Evolutionary conservation across 768 basidiomycete genomes (phyloP), one percentile per base, ranked within the genome.

Genomic region (Tulasnella sp.): DNA sequence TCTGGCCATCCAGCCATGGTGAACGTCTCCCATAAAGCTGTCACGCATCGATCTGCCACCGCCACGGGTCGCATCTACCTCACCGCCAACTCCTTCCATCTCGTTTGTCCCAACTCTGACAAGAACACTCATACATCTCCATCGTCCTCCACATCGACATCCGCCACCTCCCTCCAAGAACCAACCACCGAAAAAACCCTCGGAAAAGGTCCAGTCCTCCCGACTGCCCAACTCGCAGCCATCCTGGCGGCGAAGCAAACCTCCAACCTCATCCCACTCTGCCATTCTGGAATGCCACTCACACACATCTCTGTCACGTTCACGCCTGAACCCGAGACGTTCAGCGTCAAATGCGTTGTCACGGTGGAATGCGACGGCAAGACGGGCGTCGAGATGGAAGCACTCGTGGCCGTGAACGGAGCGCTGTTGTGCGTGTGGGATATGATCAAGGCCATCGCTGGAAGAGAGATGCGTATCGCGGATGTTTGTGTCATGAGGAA

Each of bases 371-470:
- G 84, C 63, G 79, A 83, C 68, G 86, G 87, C 12, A 83, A 82
- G 69, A 90, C 90, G 12, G 87, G 92, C 3, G 87, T 92, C 19
- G 89, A 92, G 73, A 92, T 97, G 86, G 93, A 96, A 71, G 92
- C 91, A 22, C 68, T 93, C 58, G 87, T 84, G n/a, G 84, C 84
- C 22, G 91, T 89, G 8, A 82, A 82, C 1, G 74, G 87, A 29
- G 83, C 83, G 4, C 75, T 88, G 30, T 73, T 93, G 55, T 89
- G 88, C 1, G 82, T 92, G 12, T 94, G 90, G 87, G 90, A 92
- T 67, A 92, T 94, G 91, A 77, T 92, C 29, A 92, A 93, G 71
- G 85, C 85, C 3, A 83, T 90, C 1, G 89, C 87, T 0, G 92
- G 89, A n/a, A 78, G 79, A 67, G 85, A 88, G 59, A 92, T 94